Evolutionary conservation across 352 stramenopile species (phyloP).

Genomic region (Pythium dissotocum): DNA sequence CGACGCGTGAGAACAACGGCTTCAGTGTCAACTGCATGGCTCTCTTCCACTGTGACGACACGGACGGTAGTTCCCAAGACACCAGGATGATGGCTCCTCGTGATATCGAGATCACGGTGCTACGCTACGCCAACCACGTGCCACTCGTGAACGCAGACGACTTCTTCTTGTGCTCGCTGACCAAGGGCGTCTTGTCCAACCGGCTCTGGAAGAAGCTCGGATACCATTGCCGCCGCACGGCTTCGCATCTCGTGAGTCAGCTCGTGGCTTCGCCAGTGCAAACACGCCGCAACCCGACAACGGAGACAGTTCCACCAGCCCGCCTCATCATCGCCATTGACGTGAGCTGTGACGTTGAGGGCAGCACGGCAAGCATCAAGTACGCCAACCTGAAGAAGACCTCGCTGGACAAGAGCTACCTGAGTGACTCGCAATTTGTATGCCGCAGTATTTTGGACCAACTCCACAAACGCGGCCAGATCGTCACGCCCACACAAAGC

Average conservation of each 20-base stretch:
- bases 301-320: constrained; percentile 1
- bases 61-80: not conserved
- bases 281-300: constrained; percentile 8
- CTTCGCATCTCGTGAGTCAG: constrained; percentile 52
- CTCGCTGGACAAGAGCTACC: constrained; percentile 50
- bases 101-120: constrained; percentile 57
- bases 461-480: constrained; percentile 38
- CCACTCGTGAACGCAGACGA: constrained; percentile 64
- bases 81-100: constrained; percentile 12
- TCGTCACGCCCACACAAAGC: constrained; percentile 53
- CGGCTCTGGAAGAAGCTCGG: constrained; percentile 64
- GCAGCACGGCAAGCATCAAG: constrained; percentile 31
- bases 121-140: constrained; percentile 77
- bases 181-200: constrained; percentile 36
- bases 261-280: constrained; percentile 30
- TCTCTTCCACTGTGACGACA: constrained; percentile 33
- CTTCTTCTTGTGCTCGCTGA: constrained; percentile 57
- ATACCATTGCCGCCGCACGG: constrained; percentile 37
- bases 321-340: constrained; percentile 60
- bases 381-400: constrained; percentile 61
- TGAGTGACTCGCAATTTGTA: constrained; percentile 35
- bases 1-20: constrained; percentile 27
- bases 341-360: constrained; percentile 32
- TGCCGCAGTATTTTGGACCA: constrained; percentile 49
- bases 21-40: constrained; percentile 49